Evolutionary conservation across 441 rosid species (phyloP), one percentile per base, ranked within the genome.

Genomic region (Croton setiger): DNA sequence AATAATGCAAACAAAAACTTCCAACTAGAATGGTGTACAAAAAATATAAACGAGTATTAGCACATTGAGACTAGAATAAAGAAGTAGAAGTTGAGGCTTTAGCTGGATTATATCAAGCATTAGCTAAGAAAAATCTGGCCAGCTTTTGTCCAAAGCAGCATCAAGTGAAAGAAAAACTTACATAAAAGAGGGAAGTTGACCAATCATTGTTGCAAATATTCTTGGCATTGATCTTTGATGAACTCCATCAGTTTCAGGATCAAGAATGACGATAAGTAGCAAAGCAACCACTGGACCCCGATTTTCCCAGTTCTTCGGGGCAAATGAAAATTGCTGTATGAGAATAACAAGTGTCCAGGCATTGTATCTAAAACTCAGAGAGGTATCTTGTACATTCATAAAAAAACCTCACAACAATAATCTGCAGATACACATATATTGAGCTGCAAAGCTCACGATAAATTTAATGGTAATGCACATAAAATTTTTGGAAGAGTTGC

Each of bases 81-180:
- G 49, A 43, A 55, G 15, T 0, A 55, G 27, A 61, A 37, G 20
- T 5, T 31, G 43, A 35, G 35, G 43, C n/a, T 41, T 43, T 21
- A 20, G 21, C 36, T 44, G 17, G 45, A 44, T 21, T 61, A 13
- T 33, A 20, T 43, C 11, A 4, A 18, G 5, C 13, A 17, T 4
- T 20, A 5, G 8, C 23, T 23, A 27, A 20, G 20, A 9, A 44
- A 3, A 21, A 20, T 12, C 5, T 43, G 4, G 12, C 27, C 59
- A 13, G 17, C 7, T 12, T 23, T 23, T 7, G 6, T 63, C 23
- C 45, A 37, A 63, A 44, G 39, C 39, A 23, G 39, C 54, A 63
- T 44, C 14, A 44, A 63, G 54, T 14, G 54, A 44, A 45, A 63
- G 53, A 37, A 63, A 44, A 63, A 31, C 39, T 63, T 21, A 63